Evolutionary conservation across 2,329 filamentous ascomycete genomes (phyloP), one percentile per base, ranked within the genome.

Genomic region (Aspergillus fructus): DNA sequence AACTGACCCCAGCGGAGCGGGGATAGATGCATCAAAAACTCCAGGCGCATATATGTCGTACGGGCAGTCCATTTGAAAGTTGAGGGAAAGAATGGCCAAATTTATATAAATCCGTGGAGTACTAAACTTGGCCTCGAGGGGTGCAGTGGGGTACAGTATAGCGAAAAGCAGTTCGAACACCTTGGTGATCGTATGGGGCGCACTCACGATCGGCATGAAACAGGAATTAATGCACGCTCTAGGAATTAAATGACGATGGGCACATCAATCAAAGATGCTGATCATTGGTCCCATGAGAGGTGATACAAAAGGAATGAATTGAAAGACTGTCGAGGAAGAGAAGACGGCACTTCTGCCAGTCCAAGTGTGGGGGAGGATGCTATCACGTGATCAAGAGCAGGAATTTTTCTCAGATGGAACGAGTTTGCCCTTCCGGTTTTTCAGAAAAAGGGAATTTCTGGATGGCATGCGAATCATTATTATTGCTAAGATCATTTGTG

Each of bases 121-220:
- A 58, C 45, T 48, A 34, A 21, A 50, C 30, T 54, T 41, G 40
- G 23, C 50, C 49, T 51, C 47, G 40, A 53, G 47, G 49, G 30
- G 39, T 33, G 53, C 42, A 58, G 59, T 61, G 59, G 59, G 59
- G 59, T 59, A 43, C 48, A 53, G 59, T 59, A 43, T 49, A 53
- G 46, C 55, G 53, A 49, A 53, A 60, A 59, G 50, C 59, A 54
- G 21, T 21, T 21, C 21, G 41, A 53, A 56, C 9, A 24, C 23
- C 34, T 42, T 52, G 53, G 49, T 47, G 50, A 23, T n/a, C 27
- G 63, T 39, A 59, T 46, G 58, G 60, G 62, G 55, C 55, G 53
- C 60, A 72, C 71, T 73, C 63, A 73, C 71, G 70, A 71, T 71
- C 67, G 68, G 69, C 70, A 63, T 62, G 64, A 60, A 53, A 23